Evolutionary conservation across 768 basidiomycete genomes (phyloP), one percentile per base, ranked within the genome.

Genomic region (Gyrodon lividus): DNA sequence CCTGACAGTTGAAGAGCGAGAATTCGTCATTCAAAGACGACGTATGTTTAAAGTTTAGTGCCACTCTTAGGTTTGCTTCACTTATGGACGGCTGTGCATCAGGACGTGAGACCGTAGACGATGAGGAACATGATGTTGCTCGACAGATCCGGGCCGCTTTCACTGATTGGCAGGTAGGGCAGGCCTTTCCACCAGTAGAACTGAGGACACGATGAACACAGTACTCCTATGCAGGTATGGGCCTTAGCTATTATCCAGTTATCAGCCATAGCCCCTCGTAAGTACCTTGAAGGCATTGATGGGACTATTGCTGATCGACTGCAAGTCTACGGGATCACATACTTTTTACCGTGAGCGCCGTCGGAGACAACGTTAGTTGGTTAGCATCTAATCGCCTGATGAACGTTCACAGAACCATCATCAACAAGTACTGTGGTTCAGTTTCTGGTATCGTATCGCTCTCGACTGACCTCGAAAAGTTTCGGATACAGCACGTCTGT

Each of bases 281-380:
- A 65, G 83, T 74, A 51, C 7, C 7, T 34, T 41, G 5, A 16
- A 5, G 31, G 14, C 26, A n/a, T 24, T 7, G n/a, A 3, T 12
- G 20, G 4, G 14, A 5, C 24, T 30, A 30, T 31, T 7, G 41
- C n/a, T 47, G n/a, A 49, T n/a, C 13, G 34, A 19, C 37, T 14
- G 5, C 9, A 40, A 84, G 83, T 86, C 1, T 84, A 81, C 52
- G 84, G 83, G 2, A 83, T 83, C 31, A 83, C 84, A 0, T 67
- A 84, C 8, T 86, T 87, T 70, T 64, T 84, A 13, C 82, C 83
- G 80, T 84, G 60, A 57, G 83, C 75, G 2, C 23, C 33, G n/a
- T 17, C 33, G 9, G 45, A 26, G 4, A n/a, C n/a, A n/a, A 28
- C 10, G 28, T 28, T 28, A 9, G 28, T 9, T 28, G 28, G 31